Base-by-base conservation (phyloP, 768 basidiomycete genomes). In the Leccinellum albellum region DNA sequence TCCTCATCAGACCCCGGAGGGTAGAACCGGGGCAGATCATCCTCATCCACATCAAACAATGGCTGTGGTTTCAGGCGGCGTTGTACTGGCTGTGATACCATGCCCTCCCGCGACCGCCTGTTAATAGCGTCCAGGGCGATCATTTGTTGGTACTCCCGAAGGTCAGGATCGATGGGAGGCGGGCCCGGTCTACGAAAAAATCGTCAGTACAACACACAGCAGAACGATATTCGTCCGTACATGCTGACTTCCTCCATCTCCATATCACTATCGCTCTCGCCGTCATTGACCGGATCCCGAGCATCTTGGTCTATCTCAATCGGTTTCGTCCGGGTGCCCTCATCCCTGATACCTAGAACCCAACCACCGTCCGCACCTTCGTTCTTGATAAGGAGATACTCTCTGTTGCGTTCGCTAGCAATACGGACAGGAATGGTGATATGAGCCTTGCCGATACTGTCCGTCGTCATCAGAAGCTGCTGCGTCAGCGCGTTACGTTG, bases 301-400 rank as follows among this genome's bases (percentile, higher is more conserved):
- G 76, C 71, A n/a, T 87, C 84, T 40, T 81, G 80, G 65, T 95
- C 92, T 54, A 98, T 82, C 53, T 86, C 82, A 56, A 98, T 98
- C 6, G 95, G 95, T 61, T 91, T 92, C 50, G 84, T 79, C 56
- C 78, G 79, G 7, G 90, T 91, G 17, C 95, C 94, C 51, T 90
- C 83, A 63, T 97, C 92, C 49, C 90, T 80, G 42, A 98, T 87
- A 4, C 96, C 96, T 17, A 99, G 76, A 40, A 95, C 85, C 96
- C 97, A 99, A 1, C 97, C 97, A 2, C 95, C 94, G 21, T 82
- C 86, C 15, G 75, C 83, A 32, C 88, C 87, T 60, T 92, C 86
- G 64, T 97, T 96, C 76, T 96, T 96, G 57, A 98, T 79, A 57
- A 99, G 78, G n/a, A 98, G 78, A 72, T 99, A 99, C 70, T 97